Evolutionary conservation across 2,329 filamentous ascomycete genomes (phyloP).

Genomic region (Fusarium equiseti): DNA sequence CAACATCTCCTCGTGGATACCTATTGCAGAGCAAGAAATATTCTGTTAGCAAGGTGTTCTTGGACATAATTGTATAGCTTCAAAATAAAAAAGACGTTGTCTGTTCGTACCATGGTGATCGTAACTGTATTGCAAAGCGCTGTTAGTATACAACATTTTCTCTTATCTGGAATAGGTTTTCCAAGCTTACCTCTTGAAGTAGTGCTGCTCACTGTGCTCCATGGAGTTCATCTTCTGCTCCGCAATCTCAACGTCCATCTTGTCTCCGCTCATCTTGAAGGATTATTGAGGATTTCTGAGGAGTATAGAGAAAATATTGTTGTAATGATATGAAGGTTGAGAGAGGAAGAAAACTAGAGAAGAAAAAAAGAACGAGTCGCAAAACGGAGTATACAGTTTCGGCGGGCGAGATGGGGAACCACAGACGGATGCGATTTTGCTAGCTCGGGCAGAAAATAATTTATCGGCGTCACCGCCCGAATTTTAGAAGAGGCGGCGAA

Average conservation of each 20-base stretch:
- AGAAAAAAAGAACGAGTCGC: slow-evolving; percentile 32
- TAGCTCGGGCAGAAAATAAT: slow-evolving; percentile 49
- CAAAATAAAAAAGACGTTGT: slow-evolving; percentile 47
- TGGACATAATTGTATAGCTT: slow-evolving; percentile 4
- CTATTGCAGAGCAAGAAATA: slow-evolving; percentile 61
- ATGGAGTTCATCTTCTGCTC: slow-evolving; percentile 76
- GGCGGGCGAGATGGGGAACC: slow-evolving; percentile 30
- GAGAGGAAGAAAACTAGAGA: slow-evolving; percentile 11
- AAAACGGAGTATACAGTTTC: slow-evolving; percentile 30
- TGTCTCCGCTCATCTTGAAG: slow-evolving; percentile 60
- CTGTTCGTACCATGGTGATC: slow-evolving; percentile 87
- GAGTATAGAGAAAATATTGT: neutral
- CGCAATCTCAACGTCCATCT: slow-evolving; percentile 70
- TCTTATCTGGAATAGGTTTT: neutral
- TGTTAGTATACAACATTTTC: slow-evolving; percentile 52
- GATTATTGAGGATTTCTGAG: slow-evolving; percentile 7
- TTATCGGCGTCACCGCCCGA: slow-evolving; percentile 49
- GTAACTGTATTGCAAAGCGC: slow-evolving; percentile 71
- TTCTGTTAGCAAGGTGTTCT: slow-evolving; percentile 30
- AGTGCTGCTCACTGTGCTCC: slow-evolving; percentile 97
- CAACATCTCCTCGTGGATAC: slow-evolving; percentile 98
- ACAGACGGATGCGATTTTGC: slow-evolving; percentile 45
- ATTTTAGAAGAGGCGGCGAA: slow-evolving; percentile 31
- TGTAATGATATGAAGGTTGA: slow-evolving; percentile 5
- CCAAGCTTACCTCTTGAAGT: slow-evolving; percentile 88